Conservation (phyloP, 2,329 filamentous ascomycete genomes). For the Penicillium crustosum region DNA sequence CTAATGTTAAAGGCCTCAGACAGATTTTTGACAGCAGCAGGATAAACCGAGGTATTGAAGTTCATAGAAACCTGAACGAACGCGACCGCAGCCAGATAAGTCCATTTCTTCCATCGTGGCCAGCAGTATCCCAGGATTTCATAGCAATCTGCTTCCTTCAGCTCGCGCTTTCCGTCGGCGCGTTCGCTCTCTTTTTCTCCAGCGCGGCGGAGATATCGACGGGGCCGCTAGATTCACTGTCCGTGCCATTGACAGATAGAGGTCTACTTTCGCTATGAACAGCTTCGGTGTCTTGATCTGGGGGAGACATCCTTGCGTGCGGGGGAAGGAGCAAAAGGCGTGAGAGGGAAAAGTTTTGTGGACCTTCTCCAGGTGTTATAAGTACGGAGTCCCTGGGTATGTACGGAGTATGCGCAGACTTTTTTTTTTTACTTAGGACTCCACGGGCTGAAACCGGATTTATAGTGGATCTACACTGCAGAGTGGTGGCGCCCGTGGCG, state of each 20-base stretch:
- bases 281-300: slow-evolving; percentile 4
- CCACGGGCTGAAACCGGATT: slow-evolving; percentile 10
- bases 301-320: slow-evolving; percentile 3
- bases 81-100: slow-evolving; percentile 57
- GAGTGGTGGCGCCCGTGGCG: slow-evolving; percentile 2
- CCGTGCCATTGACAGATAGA: not conserved
- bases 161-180: slow-evolving; percentile 25
- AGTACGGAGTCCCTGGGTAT: not conserved
- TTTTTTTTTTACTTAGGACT: not conserved
- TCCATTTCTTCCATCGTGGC: slow-evolving; percentile 37
- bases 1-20: slow-evolving; percentile 64
- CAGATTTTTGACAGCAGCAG: slow-evolving; percentile 64
- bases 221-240: not conserved
- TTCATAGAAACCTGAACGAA: slow-evolving; percentile 72
- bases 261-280: not conserved
- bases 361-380: slow-evolving; percentile 9
- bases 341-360: not conserved
- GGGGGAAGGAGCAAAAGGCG: not conserved
- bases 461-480: slow-evolving; percentile 6
- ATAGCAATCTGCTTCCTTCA: slow-evolving; percentile 58
- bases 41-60: slow-evolving; percentile 70
- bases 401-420: not conserved
- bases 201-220: slow-evolving; percentile 3
- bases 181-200: slow-evolving; percentile 20
- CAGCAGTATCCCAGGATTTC: slow-evolving; percentile 62